Evolutionary conservation across 2,329 filamentous ascomycete species (phyloP), one percentile per base, ranked within the genome.

Genomic region (Fusarium goolgardi): DNA sequence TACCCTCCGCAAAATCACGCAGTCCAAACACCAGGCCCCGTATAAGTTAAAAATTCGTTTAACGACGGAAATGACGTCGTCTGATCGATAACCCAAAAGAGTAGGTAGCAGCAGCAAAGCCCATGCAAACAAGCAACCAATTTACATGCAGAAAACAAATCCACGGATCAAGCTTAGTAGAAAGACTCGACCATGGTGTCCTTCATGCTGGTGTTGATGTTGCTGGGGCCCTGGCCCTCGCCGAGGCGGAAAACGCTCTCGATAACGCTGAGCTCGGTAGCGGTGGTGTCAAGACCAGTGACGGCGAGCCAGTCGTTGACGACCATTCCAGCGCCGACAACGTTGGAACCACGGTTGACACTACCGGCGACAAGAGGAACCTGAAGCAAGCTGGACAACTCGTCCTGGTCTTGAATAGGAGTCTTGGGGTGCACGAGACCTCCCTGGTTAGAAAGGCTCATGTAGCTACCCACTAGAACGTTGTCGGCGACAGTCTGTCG

Each of bases 151-250:
- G 47, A 50, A 59, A 63, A 37, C 39, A 44, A 44, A 63, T n/a
- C 29, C 54, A 55, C 32, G 15, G 34, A 62, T 37, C 40, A 60
- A 45, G 23, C 58, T 86, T 86, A 99, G 84, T 99, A 99, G 84
- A 98, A 99, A 75, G 93, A 97, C 85, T 99, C 96, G 66, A 99
- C 96, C 88, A 99, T 97, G 71, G 94, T 96, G 80, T 98, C 95
- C 88, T 97, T 98, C 84, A 97, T 90, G 73, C 83, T 90, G 53
- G 90, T 91, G 79, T 92, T 92, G 82, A 95, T 93, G 74, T 88
- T 90, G 75, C 88, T 88, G 51, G 93, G 90, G 9, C 88, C 93
- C 71, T 89, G 86, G 55, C 93, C 94, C 84, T 98, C 95, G 68
- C 94, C 94, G 46, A 99, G 85, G 75, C 94, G 89, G 85, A 99